Evolutionary conservation across 1,284 basidiomycete genomes (phyloP), one percentile per base, ranked within the genome.

Genomic region (Ustilago cynodontis): DNA sequence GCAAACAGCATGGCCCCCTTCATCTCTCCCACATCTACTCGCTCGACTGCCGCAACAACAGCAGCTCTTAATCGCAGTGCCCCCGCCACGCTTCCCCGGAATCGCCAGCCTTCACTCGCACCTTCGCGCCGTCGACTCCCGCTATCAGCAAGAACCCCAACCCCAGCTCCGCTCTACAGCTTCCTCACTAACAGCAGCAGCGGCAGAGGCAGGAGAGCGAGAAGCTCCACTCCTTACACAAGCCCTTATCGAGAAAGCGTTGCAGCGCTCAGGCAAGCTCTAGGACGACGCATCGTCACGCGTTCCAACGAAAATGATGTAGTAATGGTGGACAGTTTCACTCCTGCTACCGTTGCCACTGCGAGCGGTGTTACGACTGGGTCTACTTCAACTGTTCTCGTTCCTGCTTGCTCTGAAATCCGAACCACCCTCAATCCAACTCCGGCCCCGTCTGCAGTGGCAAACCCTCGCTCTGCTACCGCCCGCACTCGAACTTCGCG

Each of bases 101-200:
- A 3, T 16, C 35, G 35, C 14, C 51, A 35, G 13, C 31, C 51
- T 35, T 31, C n/a, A 16, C 51, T 33, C 9, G 28, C 51, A 55
- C 33, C 14, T 29, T 28, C 24, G 14, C 47, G n/a, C 29, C 28
- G 14, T 33, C 14, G 13, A 7, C 51, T 16, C 24, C 43, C 60
- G 9, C 43, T 54, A 31, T 47, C 43, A 6, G 47, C 54, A n/a
- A 35, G 55, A 41, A 52, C 41, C 4, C 56, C 50, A 0, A 59
- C 63, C 0, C 56, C 63, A 13, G 18, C 56, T 9, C 29, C 56
- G 3, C 47, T 22, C 29, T 33, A 26, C 20, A 37, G 18, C 18
- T 7, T 22, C 7, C 22, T 45, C 43, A 4, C n/a, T 22, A n/a
- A 7, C 43, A 16, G 5, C 31, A 33, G 11, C 31, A 33, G 31